Conservation (phyloP, 2,329 filamentous ascomycete genomes). For the Leptographium lundbergii region DNA sequence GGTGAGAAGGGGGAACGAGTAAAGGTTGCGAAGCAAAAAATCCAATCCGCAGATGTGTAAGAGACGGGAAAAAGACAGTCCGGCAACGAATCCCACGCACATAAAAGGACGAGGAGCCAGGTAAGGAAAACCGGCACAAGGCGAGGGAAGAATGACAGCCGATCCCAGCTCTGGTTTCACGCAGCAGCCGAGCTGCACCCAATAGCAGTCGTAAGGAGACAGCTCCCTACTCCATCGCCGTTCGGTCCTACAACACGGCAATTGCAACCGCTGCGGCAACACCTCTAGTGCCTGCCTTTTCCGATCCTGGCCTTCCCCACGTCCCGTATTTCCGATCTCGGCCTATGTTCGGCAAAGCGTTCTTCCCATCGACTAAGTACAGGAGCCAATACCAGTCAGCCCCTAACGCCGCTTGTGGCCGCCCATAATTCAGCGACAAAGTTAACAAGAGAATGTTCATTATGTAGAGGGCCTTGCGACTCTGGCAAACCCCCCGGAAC, state of each 20-base stretch:
- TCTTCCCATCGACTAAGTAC: neutral
- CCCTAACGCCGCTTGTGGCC: too few relatives aligned
- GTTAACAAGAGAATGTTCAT: neutral
- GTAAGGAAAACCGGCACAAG: neutral
- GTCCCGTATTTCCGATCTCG: neutral
- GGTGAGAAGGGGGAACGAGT: neutral
- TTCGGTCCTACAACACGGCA: neutral
- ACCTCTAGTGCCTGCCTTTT: neutral
- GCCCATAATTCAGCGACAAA: too few relatives aligned
- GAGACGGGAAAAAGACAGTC: neutral
- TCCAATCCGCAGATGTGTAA: neutral
- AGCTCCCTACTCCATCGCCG: neutral
- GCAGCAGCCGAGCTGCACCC: neutral
- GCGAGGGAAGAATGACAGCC: neutral
- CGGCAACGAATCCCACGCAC: neutral
- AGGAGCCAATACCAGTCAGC: neutral
- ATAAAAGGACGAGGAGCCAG: neutral
- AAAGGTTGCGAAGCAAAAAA: neutral
- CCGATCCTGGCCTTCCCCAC: neutral
- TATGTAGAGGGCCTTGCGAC: neutral
- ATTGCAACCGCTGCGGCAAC: neutral
- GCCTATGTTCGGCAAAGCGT: neutral
- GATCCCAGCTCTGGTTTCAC: neutral
- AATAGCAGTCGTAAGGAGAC: neutral
- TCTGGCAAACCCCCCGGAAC: neutral